Evolutionary conservation across 805 yeast genomes (phyloP).

Genomic region (Saturnispora serradocipensis): DNA sequence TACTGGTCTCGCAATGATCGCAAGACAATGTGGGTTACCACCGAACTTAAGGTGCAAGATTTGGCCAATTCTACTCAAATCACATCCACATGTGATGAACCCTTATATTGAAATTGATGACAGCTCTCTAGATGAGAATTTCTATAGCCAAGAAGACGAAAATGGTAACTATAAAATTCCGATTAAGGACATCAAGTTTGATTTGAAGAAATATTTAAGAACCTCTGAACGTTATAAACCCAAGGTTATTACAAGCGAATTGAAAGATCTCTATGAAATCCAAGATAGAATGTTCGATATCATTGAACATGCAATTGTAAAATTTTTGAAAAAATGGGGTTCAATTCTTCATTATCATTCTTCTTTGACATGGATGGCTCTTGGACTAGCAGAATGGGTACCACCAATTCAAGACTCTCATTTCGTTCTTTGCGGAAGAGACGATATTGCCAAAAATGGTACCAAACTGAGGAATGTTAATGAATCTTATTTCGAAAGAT

Average conservation of each 20-base stretch:
- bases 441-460: slow-evolving; percentile 31
- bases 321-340: slow-evolving; percentile 74
- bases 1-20: slow-evolving; percentile 67
- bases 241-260: slow-evolving; percentile 22
- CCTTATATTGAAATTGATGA: slow-evolving; percentile 65
- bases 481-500: slow-evolving; percentile 25
- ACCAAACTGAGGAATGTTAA: slow-evolving; percentile 28
- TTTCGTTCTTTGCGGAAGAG: slow-evolving; percentile 49
- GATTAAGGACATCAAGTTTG: slow-evolving; percentile 38
- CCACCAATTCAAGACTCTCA: slow-evolving; percentile 52
- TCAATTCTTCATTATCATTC: slow-evolving; percentile 65
- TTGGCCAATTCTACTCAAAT: slow-evolving; percentile 77
- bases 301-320: slow-evolving; percentile 50
- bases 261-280: slow-evolving; percentile 29
- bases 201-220: slow-evolving; percentile 52
- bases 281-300: slow-evolving; percentile 47
- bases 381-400: slow-evolving; percentile 83
- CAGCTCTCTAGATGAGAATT: slow-evolving; percentile 24
- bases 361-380: slow-evolving; percentile 81
- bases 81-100: slow-evolving; percentile 75
- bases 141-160: slow-evolving; percentile 24
- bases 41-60: slow-evolving; percentile 66
- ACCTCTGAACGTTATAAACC: slow-evolving; percentile 31
- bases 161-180: slow-evolving; percentile 22
- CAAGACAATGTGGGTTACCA: slow-evolving; percentile 80